These are phyloP conservation scores for Hericium rajendrae DNA, from an alignment of 768 basidiomycete genomes.

Conservation along the genomic window DNA sequence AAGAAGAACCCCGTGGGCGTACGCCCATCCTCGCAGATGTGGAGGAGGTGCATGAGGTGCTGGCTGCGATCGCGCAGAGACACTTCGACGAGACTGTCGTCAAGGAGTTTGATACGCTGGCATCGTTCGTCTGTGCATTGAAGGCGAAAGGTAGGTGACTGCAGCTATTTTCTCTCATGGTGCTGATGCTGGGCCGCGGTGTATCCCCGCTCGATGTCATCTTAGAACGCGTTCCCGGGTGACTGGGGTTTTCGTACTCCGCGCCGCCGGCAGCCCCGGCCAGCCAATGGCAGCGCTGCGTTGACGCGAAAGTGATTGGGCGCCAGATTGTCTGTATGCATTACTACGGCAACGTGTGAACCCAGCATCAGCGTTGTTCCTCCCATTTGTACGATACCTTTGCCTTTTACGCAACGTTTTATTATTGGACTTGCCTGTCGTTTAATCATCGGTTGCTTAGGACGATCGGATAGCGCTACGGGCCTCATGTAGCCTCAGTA, in stretches of 20 bases:
- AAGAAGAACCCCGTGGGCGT: slow-evolving; percentile 48
- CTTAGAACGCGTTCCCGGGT: not conserved
- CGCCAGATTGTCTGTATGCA: not conserved
- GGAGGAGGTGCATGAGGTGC: slow-evolving; percentile 52
- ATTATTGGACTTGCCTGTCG: no score
- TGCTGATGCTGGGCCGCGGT: slow-evolving; percentile 3
- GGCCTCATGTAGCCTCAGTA: no score
- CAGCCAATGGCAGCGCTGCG: not conserved
- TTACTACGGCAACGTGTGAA: not conserved
- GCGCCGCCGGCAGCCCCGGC: no score
- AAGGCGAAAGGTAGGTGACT: slow-evolving; percentile 32
- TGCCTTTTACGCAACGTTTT: no score
- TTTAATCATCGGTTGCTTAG: no score
- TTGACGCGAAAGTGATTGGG: not conserved
- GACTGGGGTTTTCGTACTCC: not conserved
- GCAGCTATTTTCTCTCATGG: slow-evolving; percentile 3
- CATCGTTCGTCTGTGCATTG: slow-evolving; percentile 69
- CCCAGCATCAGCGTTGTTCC: no score
- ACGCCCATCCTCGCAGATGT: slow-evolving; percentile 64
- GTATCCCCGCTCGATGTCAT: slow-evolving; percentile 2
- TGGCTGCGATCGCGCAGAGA: slow-evolving; percentile 61
- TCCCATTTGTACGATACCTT: no score
- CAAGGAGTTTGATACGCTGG: slow-evolving; percentile 75
- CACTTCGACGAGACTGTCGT: slow-evolving; percentile 62
- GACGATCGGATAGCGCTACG: no score